Base-by-base conservation (phyloP, 495 filamentous ascomycete species). In the Hypoxylon lenormandii region DNA sequence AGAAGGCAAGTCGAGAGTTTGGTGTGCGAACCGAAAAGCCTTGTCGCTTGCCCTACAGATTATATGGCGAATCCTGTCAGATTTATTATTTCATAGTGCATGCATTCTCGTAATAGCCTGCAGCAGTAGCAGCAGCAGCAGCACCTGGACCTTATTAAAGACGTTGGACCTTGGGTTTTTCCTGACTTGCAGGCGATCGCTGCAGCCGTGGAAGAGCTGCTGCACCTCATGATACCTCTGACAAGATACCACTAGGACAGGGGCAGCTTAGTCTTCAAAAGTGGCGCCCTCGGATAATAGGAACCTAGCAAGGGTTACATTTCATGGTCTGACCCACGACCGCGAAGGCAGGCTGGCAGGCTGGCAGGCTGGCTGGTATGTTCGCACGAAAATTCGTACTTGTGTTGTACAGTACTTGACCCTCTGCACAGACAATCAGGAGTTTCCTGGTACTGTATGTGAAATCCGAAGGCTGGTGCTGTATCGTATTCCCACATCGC, bases 271-370 rank as follows among this genome's bases (percentile, higher is more conserved):
- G 60, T 69, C 66, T 64, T 59, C 63, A 56, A 16, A 70, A 62
- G 58, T 71, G 68, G 62, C 68, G 58, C 62, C 56, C 68, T 71
- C 68, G 68, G 68, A 71, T 71, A 71, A 71, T 71, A 71, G 68
- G 68, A 66, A 71, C 68, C 68, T 66, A 62, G 62, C 52, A 26
- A 66, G 58, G 62, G 68, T 71, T 62, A 43, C 52, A 71, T 71
- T 52, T 33, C 30, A 50, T 49, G 54, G 68, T 51, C 61, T 66
- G 68, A 71, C 68, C 62, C 62, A 71, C 62, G 68, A 53, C 61
- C 52, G 13, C 28, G 15, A 66, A 62, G 38, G 67, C 45, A 59
- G 56, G 62, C 38, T 71, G n/a, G n/a, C 30, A 33, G 23, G 23
- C 5, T 2, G 23, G 23, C 5, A 26, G 23, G 23, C 23, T n/a